Conservation (phyloP, 2,329 filamentous ascomycete species). For the Nothophoma quercina region DNA sequence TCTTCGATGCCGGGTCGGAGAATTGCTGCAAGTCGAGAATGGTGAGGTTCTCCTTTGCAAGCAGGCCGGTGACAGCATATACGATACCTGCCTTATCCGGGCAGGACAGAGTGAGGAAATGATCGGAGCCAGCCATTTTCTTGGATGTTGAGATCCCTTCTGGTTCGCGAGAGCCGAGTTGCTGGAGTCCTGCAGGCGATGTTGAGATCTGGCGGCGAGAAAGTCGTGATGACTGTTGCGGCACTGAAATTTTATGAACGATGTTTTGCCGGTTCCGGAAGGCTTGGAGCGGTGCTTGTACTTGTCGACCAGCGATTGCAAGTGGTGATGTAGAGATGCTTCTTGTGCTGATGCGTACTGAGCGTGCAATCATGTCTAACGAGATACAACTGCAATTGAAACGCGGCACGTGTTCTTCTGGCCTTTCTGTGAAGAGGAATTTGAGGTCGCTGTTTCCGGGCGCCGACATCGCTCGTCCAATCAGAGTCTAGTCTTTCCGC, state of each 20-base stretch:
- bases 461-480: constrained; percentile 33
- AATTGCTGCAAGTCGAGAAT: constrained; percentile 87
- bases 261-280: constrained; percentile 44
- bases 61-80: constrained; percentile 80
- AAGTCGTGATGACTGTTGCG: constrained; percentile 28
- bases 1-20: constrained; percentile 74
- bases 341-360: constrained; percentile 26
- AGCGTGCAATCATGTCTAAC: constrained; percentile 30
- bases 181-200: constrained; percentile 24
- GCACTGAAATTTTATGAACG: constrained; percentile 38
- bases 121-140: constrained; percentile 42
- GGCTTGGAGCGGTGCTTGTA: constrained; percentile 27
- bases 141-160: constrained; percentile 37
- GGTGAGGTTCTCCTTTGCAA: constrained; percentile 77
- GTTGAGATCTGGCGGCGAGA: constrained; percentile 29
- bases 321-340: constrained; percentile 26
- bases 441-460: constrained; percentile 21
- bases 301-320: constrained; percentile 30
- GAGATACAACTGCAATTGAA: constrained; percentile 15
- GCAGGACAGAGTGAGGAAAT: constrained; percentile 76
- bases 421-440: constrained; percentile 18
- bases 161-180: constrained; percentile 29
- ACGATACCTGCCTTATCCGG: constrained; percentile 86
- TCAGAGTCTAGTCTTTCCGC: constrained; percentile 19
- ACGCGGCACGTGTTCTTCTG: constrained; percentile 20